Percentiles rank a stretch among this genome's conserved stretches.
Evolutionary conservation across 2,329 filamentous ascomycete genomes (phyloP).

Genomic region (Camptophora hylomeconis): DNA sequence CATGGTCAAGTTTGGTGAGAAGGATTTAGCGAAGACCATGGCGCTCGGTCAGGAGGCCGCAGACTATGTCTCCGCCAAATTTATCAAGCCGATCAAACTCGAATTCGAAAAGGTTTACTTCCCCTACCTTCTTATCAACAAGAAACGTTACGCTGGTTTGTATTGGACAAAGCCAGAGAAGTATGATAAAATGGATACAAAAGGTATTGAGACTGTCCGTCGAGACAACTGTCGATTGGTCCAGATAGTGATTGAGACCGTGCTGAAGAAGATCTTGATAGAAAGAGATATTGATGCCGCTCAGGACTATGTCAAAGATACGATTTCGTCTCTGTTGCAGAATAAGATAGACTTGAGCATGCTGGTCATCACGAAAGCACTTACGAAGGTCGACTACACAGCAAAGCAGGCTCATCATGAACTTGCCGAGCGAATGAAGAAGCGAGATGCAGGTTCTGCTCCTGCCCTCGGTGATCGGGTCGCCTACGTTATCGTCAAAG

Average conservation of each 20-base stretch:
- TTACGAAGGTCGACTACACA: constrained; percentile 80
- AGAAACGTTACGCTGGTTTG: constrained; percentile 96
- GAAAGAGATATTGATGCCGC: constrained; percentile 82
- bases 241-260: constrained; percentile 94
- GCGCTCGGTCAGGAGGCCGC: constrained; percentile 89
- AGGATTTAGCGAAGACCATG: constrained; percentile 80
- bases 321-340: constrained; percentile 85
- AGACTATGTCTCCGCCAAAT: constrained; percentile 76
- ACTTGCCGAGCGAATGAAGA: constrained; percentile 89
- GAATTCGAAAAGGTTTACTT: constrained; percentile 99
- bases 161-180: constrained; percentile 94
- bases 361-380: constrained; percentile 93
- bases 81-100: constrained; percentile 92
- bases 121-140: constrained; percentile 97
- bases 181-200: constrained; percentile 99
- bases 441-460: constrained; percentile 88
- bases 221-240: constrained; percentile 93
- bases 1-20: constrained; percentile 97
- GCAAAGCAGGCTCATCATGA: constrained; percentile 94
- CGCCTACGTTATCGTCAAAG: constrained; percentile 95
- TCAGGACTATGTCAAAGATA: constrained; percentile 92
- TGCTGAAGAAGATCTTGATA: constrained; percentile 87
- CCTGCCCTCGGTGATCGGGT: constrained; percentile 89
- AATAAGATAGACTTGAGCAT: constrained; percentile 99
- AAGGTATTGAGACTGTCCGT: constrained; percentile 95